Percentiles rank a stretch among this genome's conserved stretches.
Conservation (phyloP, 1,284 basidiomycete species). For the Cystobasidiaceae sp. region DNA sequence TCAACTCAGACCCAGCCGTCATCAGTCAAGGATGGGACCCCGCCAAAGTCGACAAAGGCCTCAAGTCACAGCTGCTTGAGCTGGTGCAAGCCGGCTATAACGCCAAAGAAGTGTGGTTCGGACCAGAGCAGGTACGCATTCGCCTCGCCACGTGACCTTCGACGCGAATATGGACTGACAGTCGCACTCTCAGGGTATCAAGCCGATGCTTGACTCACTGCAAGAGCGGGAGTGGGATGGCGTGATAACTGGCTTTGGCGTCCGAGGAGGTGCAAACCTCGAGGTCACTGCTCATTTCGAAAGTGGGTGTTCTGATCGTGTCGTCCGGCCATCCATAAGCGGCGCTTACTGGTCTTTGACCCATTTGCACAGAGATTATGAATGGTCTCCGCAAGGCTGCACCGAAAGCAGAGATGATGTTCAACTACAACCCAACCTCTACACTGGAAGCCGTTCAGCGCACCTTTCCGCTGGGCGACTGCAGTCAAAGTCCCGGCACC, state of each 20-base stretch:
- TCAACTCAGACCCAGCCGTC: constrained; percentile 1
- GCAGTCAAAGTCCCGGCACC: neutral
- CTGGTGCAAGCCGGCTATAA: constrained; percentile 3
- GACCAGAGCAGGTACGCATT: neutral
- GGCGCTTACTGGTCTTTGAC: neutral
- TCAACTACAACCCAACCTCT: constrained; percentile 22
- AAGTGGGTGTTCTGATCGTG: neutral
- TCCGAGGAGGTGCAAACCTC: neutral
- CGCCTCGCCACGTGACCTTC: neutral
- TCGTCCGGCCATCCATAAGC: too few species aligned
- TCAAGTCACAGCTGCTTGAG: constrained; percentile 10
- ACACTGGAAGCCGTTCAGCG: constrained; percentile 15
- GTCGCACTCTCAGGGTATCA: neutral
- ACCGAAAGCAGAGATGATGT: neutral
- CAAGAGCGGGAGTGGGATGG: constrained; percentile 10
- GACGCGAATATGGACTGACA: neutral
- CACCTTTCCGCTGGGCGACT: neutral
- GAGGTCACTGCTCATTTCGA: constrained; percentile 17
- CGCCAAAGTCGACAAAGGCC: constrained; percentile 10
- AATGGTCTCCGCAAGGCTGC: neutral
- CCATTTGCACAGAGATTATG: neutral
- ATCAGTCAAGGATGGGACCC: constrained; percentile 11
- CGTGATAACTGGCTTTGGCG: constrained; percentile 14
- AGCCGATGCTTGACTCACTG: neutral
- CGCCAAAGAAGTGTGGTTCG: neutral